Percentiles rank a stretch among this genome's conserved stretches.
Evolutionary conservation across 2,329 filamentous ascomycete species (phyloP).

Genomic region (Trichoderma cornu-damae): DNA sequence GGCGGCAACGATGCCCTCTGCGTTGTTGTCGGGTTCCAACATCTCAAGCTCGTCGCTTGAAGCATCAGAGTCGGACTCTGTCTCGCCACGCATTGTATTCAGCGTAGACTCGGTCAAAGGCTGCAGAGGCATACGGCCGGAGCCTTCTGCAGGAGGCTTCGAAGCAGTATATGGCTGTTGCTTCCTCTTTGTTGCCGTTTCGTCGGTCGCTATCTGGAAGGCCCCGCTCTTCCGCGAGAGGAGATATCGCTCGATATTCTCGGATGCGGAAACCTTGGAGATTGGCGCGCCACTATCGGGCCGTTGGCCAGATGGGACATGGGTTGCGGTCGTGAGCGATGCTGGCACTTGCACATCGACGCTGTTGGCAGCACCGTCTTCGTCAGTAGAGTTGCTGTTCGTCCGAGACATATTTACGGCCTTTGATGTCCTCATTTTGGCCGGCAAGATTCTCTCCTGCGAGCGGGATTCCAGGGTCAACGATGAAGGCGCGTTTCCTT

Average conservation of each 20-base stretch:
- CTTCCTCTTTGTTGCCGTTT: conserved; percentile 28
- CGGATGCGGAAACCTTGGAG: conserved; percentile 10
- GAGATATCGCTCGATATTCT: conserved; percentile 33
- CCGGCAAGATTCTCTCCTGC: not conserved
- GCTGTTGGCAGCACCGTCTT: conserved; percentile 21
- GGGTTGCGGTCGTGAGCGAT: not conserved
- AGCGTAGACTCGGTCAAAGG: conserved; percentile 20
- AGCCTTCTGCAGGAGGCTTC: not conserved
- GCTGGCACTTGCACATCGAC: conserved; percentile 27
- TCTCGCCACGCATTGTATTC: conserved; percentile 22
- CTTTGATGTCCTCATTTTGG: conserved; percentile 28
- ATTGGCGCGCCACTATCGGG: conserved; percentile 3
- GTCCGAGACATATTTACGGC: conserved; percentile 33
- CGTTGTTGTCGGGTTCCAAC: not conserved
- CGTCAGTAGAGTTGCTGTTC: conserved; percentile 31
- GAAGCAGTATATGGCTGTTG: not conserved
- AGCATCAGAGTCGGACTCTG: conserved; percentile 18
- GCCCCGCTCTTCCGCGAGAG: conserved; percentile 22
- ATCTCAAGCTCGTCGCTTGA: not conserved
- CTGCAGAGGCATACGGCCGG: conserved; percentile 20
- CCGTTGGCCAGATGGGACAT: not conserved
- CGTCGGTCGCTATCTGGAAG: conserved; percentile 34
- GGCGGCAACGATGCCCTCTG: not conserved
- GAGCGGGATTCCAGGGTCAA: not conserved
- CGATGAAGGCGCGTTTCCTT: not conserved